Evolutionary conservation across 2,329 filamentous ascomycete species (phyloP).

Genomic region (Talaromyces sp.): DNA sequence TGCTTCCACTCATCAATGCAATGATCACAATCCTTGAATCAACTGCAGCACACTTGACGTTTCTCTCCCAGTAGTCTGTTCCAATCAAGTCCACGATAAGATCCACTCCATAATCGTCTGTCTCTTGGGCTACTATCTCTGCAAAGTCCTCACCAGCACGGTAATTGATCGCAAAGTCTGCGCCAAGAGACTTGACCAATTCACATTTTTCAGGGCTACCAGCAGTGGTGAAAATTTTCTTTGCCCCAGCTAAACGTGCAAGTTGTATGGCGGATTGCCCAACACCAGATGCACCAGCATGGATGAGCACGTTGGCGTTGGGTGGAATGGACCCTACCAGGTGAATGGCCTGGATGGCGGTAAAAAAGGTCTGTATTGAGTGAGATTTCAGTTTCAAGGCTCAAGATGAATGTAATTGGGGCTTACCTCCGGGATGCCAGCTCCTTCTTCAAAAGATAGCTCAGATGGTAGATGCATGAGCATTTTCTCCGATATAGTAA

Average conservation of each 20-base stretch:
- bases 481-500: slow-evolving; percentile 1
- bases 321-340: neutral
- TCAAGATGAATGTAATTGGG: neutral
- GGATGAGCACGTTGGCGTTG: neutral
- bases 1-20: slow-evolving; percentile 10
- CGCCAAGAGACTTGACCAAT: slow-evolving; percentile 2
- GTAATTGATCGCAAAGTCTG: slow-evolving; percentile 13
- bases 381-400: neutral
- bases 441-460: neutral
- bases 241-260: slow-evolving; percentile 3
- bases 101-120: slow-evolving; percentile 4
- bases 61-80: slow-evolving; percentile 11
- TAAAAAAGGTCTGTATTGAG: neutral
- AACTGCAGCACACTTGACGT: slow-evolving; percentile 5
- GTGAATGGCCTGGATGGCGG: neutral
- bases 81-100: slow-evolving; percentile 13
- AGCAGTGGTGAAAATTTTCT: slow-evolving; percentile 1
- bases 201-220: slow-evolving; percentile 6
- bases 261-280: slow-evolving; percentile 8
- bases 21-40: slow-evolving; percentile 10
- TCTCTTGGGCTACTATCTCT: slow-evolving; percentile 5
- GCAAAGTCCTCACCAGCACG: slow-evolving; percentile 12
- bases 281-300: slow-evolving; percentile 10
- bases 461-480: neutral
- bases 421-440: neutral